These are phyloP conservation scores for Trichocladium uniseriatum DNA, from an alignment of 495 filamentous ascomycete genomes.

Conservation along the genomic window DNA sequence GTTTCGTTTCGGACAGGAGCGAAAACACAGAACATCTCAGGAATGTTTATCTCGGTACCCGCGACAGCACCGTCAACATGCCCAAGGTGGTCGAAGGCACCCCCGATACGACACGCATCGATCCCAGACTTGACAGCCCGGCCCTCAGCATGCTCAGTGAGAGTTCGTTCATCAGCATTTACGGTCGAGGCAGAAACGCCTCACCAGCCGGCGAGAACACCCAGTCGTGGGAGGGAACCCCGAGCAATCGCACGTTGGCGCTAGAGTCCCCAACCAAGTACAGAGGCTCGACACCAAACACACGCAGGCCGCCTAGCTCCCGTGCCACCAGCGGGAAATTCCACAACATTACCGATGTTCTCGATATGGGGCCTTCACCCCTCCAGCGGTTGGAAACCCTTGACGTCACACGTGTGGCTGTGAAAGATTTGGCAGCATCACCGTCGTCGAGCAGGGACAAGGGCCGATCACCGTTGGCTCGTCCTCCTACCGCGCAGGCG, in stretches of 20 bases:
- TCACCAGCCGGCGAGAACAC: too few relatives aligned
- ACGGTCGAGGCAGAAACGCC: conserved; percentile 48
- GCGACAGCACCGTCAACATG: conserved; percentile 33
- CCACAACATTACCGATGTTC: conserved; percentile 33
- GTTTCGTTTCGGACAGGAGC: conserved; percentile 55
- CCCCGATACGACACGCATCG: conserved; percentile 22
- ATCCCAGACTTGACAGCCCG: conserved; percentile 45
- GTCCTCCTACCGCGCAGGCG: conserved; percentile 8
- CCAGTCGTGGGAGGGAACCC: conserved; percentile 24
- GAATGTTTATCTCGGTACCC: conserved; percentile 49
- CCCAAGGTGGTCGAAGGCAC: conserved; percentile 28
- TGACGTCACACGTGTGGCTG: conserved; percentile 13
- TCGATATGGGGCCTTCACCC: conserved; percentile 31
- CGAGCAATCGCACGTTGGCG: conserved; percentile 7
- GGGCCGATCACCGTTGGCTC: conserved; percentile 14
- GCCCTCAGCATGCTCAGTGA: conserved; percentile 70
- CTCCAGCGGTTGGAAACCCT: conserved; percentile 35
- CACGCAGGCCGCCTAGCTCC: conserved; percentile 13
- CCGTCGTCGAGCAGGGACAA: conserved; percentile 18
- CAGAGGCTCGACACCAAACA: conserved; percentile 9
- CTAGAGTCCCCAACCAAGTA: conserved; percentile 16
- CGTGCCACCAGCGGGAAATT: conserved; percentile 21
- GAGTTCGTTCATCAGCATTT: conserved; percentile 64
- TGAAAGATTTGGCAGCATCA: conserved; percentile 18
- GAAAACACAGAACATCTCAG: conserved; percentile 56